Evolutionary conservation across 164 flowering plant genomes (phyloP), one percentile per base, ranked within the genome.

Genomic region (Tetrastigma voinierianum): DNA sequence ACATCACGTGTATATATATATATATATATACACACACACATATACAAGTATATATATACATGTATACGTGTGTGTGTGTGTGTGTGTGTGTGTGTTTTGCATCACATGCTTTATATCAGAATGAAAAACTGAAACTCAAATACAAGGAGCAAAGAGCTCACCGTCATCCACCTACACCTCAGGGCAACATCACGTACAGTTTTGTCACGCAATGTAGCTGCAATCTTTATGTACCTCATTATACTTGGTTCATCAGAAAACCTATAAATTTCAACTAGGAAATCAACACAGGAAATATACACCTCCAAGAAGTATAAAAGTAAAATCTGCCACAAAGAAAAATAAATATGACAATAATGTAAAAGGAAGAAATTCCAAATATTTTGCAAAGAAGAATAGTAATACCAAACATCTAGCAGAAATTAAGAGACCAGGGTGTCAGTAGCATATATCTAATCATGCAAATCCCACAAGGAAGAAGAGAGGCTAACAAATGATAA

Each of bases 101-200:
- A 18, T 52, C 46, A 11, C 15, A 9, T 17, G 40, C 21, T 32
- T 47, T 19, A 19, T 13, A 16, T 5, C 52, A 45, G 10, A 16
- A 45, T 14, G 59, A 20, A 2, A 49, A 32, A 21, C 16, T 62
- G 51, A 40, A 60, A 15, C 21, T 25, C 23, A 44, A 8, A 62
- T 48, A 43, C 62, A 45, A 69, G 15, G 65, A 67, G 58, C 14
- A 16, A 77, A 67, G 61, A 72, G 69, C 91, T 82, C 75, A 92
- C 99, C 71, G 76, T 78, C 91, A 88, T 87, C 99, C 98, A 95
- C 67, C 90, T 83, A 77, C 97, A 95, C 79, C 99, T 85, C 62
- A 95, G 64, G 69, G 99, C 99, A 74, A 95, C 97, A 84, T 95
- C 99, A 24, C 99, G 91, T 11, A 90, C 93, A 68, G 97, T 92